Conservation (phyloP, 352 stramenopile genomes). For the Pythium plurisporium region DNA sequence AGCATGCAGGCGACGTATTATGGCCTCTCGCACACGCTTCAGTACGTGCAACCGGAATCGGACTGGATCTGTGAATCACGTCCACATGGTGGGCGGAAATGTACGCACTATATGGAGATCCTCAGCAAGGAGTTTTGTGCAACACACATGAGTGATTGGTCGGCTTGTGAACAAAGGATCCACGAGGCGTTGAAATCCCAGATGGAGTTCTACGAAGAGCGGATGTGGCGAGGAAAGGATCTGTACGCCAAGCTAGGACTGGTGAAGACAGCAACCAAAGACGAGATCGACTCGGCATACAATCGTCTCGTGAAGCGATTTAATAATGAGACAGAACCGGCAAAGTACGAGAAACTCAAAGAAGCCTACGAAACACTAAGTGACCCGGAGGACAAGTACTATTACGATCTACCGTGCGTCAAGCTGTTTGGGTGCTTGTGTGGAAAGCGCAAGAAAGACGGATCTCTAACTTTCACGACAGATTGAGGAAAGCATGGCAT, state of each 20-base stretch:
- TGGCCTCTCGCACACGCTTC: constrained; percentile 57
- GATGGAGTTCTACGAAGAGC: constrained; percentile 66
- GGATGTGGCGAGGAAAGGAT: constrained; percentile 75
- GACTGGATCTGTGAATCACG: constrained; percentile 68
- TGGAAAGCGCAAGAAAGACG: constrained; percentile 76
- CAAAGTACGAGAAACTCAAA: constrained; percentile 81
- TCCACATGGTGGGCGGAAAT: constrained; percentile 45
- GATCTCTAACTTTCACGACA: constrained; percentile 67
- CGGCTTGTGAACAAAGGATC: constrained; percentile 44
- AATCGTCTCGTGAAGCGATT: constrained; percentile 79
- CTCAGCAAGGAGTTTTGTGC: constrained; percentile 56
- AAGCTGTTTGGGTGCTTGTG: constrained; percentile 78
- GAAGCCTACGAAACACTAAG: constrained; percentile 75
- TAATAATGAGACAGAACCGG: constrained; percentile 80
- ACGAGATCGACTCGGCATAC: constrained; percentile 79
- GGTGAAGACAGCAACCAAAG: constrained; percentile 55
- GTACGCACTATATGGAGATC: constrained; percentile 73
- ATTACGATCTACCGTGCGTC: constrained; percentile 78
- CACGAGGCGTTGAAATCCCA: constrained; percentile 55
- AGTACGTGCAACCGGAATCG: constrained; percentile 74
- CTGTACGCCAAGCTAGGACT: constrained; percentile 79
- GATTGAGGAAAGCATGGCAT: too few species aligned
- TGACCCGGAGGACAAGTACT: constrained; percentile 81
- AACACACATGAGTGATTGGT: constrained; percentile 74
- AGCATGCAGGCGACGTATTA: constrained; percentile 75